Conservation (phyloP, 306 rosid species). For the Medicago ruthenica region DNA sequence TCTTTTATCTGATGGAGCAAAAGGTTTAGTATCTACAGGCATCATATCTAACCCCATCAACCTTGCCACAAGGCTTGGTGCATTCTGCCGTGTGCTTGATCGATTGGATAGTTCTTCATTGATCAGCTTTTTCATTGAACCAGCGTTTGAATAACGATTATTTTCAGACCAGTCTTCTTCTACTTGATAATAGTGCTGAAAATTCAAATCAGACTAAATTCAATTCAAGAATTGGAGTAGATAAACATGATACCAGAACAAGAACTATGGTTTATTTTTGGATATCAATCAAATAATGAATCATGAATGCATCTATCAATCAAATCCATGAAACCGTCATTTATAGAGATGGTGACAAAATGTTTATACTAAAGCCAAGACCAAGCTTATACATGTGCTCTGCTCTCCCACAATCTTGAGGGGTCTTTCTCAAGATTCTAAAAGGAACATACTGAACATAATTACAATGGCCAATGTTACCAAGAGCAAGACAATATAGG, state of each 20-base stretch:
- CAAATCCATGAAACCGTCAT: too few species aligned
- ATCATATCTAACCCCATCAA: constrained; percentile 91
- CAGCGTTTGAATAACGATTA: constrained; percentile 55
- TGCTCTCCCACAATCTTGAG: too few species aligned
- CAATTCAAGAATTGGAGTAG: constrained; percentile 30
- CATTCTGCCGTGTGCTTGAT: constrained; percentile 63
- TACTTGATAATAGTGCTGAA: constrained; percentile 57
- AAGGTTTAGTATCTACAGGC: constrained; percentile 62
- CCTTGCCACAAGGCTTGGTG: constrained; percentile 93
- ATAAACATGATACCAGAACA: constrained; percentile 17
- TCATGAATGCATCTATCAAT: too few species aligned
- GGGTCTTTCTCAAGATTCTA: too few species aligned
- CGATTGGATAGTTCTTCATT: constrained; percentile 75
- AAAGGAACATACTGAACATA: too few species aligned
- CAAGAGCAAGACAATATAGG: too few species aligned
- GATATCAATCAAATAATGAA: too few species aligned
- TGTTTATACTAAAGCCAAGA: too few species aligned
- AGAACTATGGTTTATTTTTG: too few species aligned
- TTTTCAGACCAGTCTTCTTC: constrained; percentile 65
- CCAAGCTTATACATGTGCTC: too few species aligned
- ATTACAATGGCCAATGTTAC: too few species aligned
- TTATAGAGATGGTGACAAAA: too few species aligned
- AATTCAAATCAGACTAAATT: constrained; percentile 43
- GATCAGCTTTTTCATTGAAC: constrained; percentile 89
- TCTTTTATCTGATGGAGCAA: constrained; percentile 59